Evolutionary conservation across 148 eudicot species (phyloP).

Genomic region (Selenicereus undatus): DNA sequence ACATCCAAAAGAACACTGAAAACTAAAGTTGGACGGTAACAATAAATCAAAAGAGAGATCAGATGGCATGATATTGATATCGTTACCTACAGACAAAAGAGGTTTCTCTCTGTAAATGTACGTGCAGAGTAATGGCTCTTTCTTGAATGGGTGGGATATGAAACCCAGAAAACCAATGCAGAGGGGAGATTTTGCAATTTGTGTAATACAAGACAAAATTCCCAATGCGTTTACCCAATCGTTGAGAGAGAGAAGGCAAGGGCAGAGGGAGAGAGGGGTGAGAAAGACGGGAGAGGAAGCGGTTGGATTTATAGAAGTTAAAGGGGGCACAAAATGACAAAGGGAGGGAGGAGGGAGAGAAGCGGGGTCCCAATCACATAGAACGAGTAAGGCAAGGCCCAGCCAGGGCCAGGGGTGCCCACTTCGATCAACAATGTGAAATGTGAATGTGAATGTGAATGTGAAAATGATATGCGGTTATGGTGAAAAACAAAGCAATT

Average conservation of each 20-base stretch:
- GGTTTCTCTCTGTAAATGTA: background rate
- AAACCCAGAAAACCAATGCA: too few relatives aligned
- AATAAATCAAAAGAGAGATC: background rate
- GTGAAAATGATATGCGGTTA: background rate
- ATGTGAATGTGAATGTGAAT: background rate
- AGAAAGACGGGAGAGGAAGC: background rate
- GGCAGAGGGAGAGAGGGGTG: background rate
- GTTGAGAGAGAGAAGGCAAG: background rate
- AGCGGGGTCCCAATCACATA: too few relatives aligned
- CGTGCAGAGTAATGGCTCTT: background rate
- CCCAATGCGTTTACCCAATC: background rate
- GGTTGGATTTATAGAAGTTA: background rate
- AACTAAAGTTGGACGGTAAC: background rate
- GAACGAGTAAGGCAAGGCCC: background rate
- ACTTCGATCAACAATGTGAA: background rate
- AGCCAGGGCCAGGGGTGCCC: conserved; percentile 11
- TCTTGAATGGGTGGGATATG: too few relatives aligned
- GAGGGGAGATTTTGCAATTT: background rate
- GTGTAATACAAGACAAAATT: background rate
- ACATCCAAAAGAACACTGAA: background rate
- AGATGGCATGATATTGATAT: background rate
- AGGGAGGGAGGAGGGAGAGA: background rate
- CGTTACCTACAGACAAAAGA: background rate
- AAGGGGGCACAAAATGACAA: background rate
- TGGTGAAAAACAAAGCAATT: too few relatives aligned